A percentile compares a stretch with the other conserved stretches of the same genome.
Conservation (phyloP, 805 yeast species). For the Kurtzmaniella fragi region DNA sequence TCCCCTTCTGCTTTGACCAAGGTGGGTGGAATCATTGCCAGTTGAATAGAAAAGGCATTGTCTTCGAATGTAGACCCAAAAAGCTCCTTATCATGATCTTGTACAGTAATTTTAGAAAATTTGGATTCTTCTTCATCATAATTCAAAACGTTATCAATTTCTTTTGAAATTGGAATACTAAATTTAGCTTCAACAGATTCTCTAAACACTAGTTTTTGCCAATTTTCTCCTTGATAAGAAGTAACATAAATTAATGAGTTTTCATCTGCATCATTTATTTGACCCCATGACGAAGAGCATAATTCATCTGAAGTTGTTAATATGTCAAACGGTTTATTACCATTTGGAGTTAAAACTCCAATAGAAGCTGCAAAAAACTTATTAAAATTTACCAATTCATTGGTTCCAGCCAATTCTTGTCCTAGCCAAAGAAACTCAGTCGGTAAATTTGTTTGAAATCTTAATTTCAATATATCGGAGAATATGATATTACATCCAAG, state of each 20-base stretch:
- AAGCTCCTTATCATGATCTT: not conserved
- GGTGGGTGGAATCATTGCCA: slow-evolving; percentile 21
- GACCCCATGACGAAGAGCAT: slow-evolving; percentile 37
- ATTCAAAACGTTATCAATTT: slow-evolving; percentile 5
- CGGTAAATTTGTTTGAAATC: slow-evolving; percentile 14
- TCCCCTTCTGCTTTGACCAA: slow-evolving; percentile 11
- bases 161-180: slow-evolving; percentile 3
- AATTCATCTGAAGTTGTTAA: slow-evolving; percentile 22
- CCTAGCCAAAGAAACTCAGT: slow-evolving; percentile 31
- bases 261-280: slow-evolving; percentile 20
- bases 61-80: not conserved
- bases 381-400: slow-evolving; percentile 19
- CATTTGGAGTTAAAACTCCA: slow-evolving; percentile 26
- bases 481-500: slow-evolving; percentile 20
- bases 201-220: slow-evolving; percentile 13
- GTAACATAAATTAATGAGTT: slow-evolving; percentile 24
- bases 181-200: slow-evolving; percentile 12
- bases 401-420: slow-evolving; percentile 23
- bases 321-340: slow-evolving; percentile 14
- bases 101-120: slow-evolving; percentile 1
- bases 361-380: slow-evolving; percentile 19
- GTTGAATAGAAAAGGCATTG: slow-evolving; percentile 5
- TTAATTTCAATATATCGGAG: slow-evolving; percentile 13
- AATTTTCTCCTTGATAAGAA: slow-evolving; percentile 31
- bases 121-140: slow-evolving; percentile 1